phyloP scores from a whole-genome alignment of 352 stramenopile genomes.

The Elongisporangium anandrum region DNA sequence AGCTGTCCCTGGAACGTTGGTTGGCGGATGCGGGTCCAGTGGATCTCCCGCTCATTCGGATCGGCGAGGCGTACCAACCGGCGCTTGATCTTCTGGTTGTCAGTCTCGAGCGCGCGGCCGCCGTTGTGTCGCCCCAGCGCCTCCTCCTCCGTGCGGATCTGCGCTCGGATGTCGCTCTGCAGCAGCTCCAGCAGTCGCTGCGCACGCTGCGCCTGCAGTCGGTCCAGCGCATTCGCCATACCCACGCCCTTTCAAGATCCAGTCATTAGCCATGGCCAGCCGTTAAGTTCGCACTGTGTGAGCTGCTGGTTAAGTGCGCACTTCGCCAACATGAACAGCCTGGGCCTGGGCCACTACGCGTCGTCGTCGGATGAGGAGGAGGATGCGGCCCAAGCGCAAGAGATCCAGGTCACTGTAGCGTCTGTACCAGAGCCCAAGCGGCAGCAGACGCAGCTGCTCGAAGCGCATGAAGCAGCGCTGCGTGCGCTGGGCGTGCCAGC shows the following conservation, averaged over 20 bases:
- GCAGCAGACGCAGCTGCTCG: background rate
- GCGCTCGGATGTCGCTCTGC: slow-evolving; percentile 54
- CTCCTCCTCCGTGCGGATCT: slow-evolving; percentile 55
- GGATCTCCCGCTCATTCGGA: slow-evolving; percentile 35
- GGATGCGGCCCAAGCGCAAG: slow-evolving; percentile 4
- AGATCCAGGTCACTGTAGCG: background rate
- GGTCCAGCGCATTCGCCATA: slow-evolving; percentile 34
- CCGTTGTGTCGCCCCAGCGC: slow-evolving; percentile 17
- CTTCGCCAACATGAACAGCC: slow-evolving; percentile 20
- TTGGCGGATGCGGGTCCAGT: slow-evolving; percentile 40
- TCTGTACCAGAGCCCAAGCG: no score
- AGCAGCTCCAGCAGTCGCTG: slow-evolving; percentile 48
- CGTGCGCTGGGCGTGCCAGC: slow-evolving; percentile 36
- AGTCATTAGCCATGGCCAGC: background rate
- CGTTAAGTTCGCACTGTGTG: background rate
- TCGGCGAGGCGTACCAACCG: slow-evolving; percentile 40
- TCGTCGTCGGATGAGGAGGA: slow-evolving; percentile 35
- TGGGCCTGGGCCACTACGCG: slow-evolving; percentile 26
- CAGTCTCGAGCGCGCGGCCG: slow-evolving; percentile 27
- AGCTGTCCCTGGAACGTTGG: slow-evolving; percentile 38
- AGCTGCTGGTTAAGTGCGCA: background rate
- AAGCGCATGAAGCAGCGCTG: slow-evolving; percentile 31
- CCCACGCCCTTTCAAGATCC: slow-evolving; percentile 15
- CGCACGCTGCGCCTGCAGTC: slow-evolving; percentile 54
- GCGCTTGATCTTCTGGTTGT: slow-evolving; percentile 12